Evolutionary conservation across 163 green algal genomes (phyloP), one percentile per base, ranked within the genome.

Genomic region (Scenedesmus sp.): DNA sequence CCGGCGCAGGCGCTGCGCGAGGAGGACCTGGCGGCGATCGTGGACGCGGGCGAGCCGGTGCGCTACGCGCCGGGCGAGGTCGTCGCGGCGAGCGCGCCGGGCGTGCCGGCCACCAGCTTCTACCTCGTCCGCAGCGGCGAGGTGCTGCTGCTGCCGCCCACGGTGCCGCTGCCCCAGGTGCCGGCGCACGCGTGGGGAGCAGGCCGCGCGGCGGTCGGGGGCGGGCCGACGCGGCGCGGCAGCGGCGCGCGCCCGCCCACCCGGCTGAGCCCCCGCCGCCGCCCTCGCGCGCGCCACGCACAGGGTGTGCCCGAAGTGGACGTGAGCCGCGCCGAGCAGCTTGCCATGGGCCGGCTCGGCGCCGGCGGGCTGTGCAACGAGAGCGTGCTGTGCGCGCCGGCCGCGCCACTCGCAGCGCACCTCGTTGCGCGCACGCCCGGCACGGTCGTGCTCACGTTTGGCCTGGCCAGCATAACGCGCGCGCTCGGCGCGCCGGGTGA

Each of bases 101-200:
- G 33, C 53, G 45, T 28, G 24, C 60, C 22, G 69, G 74, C 44
- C 72, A 86, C 74, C 66, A 77, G 44, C 62, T 80, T 91, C 57
- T 89, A 87, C 72, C 75, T 91, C 18, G 79, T 88, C 0, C 86
- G 82, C 72, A 63, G 22, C 14, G 86, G 86, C 20, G 86, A 91
- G 67, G 81, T 87, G 34, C 65, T 86, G 70, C 70, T 87, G 65
- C 75, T 91, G 60, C 60, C 86, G 5, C 60, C 78, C 0, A 73
- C 83, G 50, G 54, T 86, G 47, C 70, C 63, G 31, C 63, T 91
- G 20, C 81, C 86, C 18, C 29, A 26, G 7, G 15, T 15, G 22
- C 34, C 3, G 56, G 53, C 33, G n/a, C n/a, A n/a, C n/a, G n/a
- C n/a, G n/a, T n/a, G n/a, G n/a, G n/a, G n/a, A n/a, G n/a, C n/a